Evolutionary conservation across 345 rosid genomes (phyloP), one percentile per base, ranked within the genome.

Genomic region (Salix purpurea): DNA sequence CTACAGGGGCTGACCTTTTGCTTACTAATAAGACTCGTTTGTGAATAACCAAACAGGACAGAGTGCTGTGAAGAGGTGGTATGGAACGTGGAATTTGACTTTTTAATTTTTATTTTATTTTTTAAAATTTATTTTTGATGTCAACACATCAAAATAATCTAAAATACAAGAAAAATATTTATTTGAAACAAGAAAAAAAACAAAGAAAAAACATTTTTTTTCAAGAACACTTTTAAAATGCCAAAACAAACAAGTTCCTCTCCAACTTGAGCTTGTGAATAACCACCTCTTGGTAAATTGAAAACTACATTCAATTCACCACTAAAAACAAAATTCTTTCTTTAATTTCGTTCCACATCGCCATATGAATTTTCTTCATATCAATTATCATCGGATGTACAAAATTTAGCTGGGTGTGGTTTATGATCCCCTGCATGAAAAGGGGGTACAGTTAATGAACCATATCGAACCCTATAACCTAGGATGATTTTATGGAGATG

Each of bases 331-430:
- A 5, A 1, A 7, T 3, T 12, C 18, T 28, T 26, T 70, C 46
- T 40, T 23, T 15, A 62, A 14, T 18, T 18, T 64, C 56, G 30
- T 62, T 36, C 36, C 5, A 5, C 40, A 12, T 28, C 39, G 40
- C 18, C 32, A 26, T 39, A 7, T 34, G 32, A 65, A 65, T 65
- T 24, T 30, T 30, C 40, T 65, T 65, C 36, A 65, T 18, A 65
- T 12, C 58, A 52, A 52, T 0, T 18, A 52, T 52, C 58, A 19
- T 24, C 4, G 48, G 52, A 36, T 74, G 67, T 67, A 71, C 79
- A 83, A 74, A 71, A 42, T 36, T 72, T 65, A 37, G 64, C 2
- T 52, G 50, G 50, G 61, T 78, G 81, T 66, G 76, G 73, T 67
- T 36, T 39, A 67, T 30, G 42, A 44, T 11, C 36, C 65, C 56